Conservation (phyloP, 306 rosid species). For the Adenanthera pavonina region DNA sequence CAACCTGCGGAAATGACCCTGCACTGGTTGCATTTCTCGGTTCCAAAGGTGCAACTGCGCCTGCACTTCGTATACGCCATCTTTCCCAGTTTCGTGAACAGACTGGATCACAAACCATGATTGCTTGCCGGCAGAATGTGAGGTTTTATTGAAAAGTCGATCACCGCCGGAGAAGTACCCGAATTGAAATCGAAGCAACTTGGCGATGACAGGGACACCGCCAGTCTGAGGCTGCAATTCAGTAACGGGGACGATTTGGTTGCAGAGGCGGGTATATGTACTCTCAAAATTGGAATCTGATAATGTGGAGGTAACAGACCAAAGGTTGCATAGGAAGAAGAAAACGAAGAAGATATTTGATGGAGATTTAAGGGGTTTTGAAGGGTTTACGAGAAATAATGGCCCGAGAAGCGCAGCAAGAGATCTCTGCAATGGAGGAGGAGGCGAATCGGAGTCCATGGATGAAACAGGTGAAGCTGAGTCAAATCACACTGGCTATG, state of each 20-base stretch:
- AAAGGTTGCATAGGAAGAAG: constrained; percentile 32
- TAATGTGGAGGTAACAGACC: constrained; percentile 14
- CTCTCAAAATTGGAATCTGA: constrained; percentile 25
- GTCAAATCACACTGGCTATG: constrained; percentile 29
- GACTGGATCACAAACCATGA: constrained; percentile 36
- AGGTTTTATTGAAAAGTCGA: constrained; percentile 49
- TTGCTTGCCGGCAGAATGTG: not conserved
- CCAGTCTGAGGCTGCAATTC: not conserved
- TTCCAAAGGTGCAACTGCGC: constrained; percentile 49
- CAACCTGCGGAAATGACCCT: constrained; percentile 42
- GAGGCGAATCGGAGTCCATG: constrained; percentile 48
- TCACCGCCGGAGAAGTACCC: constrained; percentile 73
- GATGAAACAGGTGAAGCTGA: constrained; percentile 6
- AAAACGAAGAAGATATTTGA: constrained; percentile 35
- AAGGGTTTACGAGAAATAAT: constrained; percentile 29
- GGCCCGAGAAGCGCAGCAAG: not conserved
- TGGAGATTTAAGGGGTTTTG: constrained; percentile 22
- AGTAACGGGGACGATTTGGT: constrained; percentile 54
- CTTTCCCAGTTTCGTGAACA: constrained; percentile 37
- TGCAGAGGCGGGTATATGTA: constrained; percentile 59
- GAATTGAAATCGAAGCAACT: constrained; percentile 41
- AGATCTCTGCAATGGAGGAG: constrained; percentile 43
- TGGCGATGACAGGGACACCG: constrained; percentile 11
- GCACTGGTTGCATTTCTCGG: not conserved
- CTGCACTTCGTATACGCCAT: constrained; percentile 46